A percentile compares a stretch with the other conserved stretches of the same genome.
phyloP scores from a whole-genome alignment of 345 rosid genomes.

The Gossypium thurberi region DNA sequence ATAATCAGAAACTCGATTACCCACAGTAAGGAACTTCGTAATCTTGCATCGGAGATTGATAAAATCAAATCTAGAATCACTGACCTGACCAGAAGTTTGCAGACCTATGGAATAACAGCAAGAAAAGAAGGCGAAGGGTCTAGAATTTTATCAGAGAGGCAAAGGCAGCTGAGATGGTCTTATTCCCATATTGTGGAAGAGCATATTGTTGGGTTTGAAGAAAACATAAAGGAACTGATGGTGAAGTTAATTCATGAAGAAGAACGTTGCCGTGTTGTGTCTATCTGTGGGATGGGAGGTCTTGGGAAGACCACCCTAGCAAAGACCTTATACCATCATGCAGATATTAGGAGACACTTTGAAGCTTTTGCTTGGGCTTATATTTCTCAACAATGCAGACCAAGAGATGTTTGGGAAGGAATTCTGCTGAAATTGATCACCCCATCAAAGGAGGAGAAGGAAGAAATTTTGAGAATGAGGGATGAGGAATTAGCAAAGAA shows the following conservation, averaged over 20 bases:
- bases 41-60: constrained; percentile 21
- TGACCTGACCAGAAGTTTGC: constrained; percentile 28
- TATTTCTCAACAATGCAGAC: constrained; percentile 33
- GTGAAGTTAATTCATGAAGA: constrained; percentile 16
- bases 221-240: constrained; percentile 18
- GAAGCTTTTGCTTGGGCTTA: constrained; percentile 40
- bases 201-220: constrained; percentile 31
- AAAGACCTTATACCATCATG: constrained; percentile 26
- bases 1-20: not conserved
- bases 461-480: constrained; percentile 25
- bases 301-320: constrained; percentile 47
- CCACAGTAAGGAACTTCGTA: constrained; percentile 8
- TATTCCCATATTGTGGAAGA: constrained; percentile 29
- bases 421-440: constrained; percentile 28
- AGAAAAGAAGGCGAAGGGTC: constrained; percentile 8
- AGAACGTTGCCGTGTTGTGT: constrained; percentile 14
- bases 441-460: constrained; percentile 18
- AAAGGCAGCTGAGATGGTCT: constrained; percentile 27
- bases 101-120: constrained; percentile 27
- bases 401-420: constrained; percentile 27
- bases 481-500: constrained; percentile 32
- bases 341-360: constrained; percentile 22
- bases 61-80: constrained; percentile 29
- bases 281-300: constrained; percentile 48
- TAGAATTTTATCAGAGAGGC: constrained; percentile 15